Evolutionary conservation across 805 yeast species (phyloP), one percentile per base, ranked within the genome.

Genomic region (Sungouiella blattae): DNA sequence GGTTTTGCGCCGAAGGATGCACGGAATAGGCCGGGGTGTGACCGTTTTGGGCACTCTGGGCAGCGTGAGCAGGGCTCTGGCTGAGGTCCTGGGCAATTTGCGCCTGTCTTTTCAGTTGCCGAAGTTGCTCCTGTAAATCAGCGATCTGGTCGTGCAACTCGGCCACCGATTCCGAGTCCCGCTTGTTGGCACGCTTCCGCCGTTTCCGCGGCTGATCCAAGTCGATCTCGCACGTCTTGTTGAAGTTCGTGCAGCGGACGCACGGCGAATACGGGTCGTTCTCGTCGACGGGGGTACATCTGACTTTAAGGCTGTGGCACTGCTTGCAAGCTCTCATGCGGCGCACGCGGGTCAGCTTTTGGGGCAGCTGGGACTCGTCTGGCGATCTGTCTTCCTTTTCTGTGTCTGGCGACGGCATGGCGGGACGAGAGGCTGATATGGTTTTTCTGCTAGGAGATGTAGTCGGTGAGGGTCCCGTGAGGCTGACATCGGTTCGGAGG

Each of bases 221-320:
- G 46, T 85, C 87, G 35, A 83, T 77, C 40, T 78, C 80, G 60
- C 97, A 88, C 22, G 57, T 58, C 43, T 78, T 69, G 26, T 73
- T 71, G 18, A 82, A 69, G 53, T 78, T 83, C 16, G 74, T 43
- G 52, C 97, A 88, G 27, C 96, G 69, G 9, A 73, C 61, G 59
- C 97, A 88, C 0, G 89, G 77, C 3, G 83, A 79, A 2, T 67
- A 57, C 7, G 80, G 79, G 39, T 80, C 74, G 20, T 65, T 50
- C 26, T 67, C 57, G 51, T 80, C 80, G 1, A 81, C 67, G 0
- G 95, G 93, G 6, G 83, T 77, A 58, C 97, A 88, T 47, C 83
- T 78, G 22, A 88, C 96, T 53, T 88, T 88, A 33, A 87, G 69
- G 0, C 84, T 57, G 50, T 91, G 95, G 53, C 97, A 88, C n/a